Evolutionary conservation across 768 basidiomycete species (phyloP), one percentile per base, ranked within the genome.

Genomic region (Boletus bicolor): DNA sequence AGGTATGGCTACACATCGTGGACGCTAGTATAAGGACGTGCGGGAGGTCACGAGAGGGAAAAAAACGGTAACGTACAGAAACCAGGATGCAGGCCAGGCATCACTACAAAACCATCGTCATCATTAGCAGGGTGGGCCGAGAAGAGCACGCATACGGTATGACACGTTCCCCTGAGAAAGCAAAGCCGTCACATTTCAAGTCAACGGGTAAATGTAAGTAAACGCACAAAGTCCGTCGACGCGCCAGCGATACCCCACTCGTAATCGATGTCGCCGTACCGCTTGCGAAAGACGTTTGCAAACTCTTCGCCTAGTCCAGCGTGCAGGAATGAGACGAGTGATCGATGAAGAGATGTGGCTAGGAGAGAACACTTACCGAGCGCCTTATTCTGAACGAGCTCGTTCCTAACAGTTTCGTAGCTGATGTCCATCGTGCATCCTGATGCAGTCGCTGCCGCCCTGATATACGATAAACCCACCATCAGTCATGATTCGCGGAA

Each of bases 151-250:
- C 68, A 7, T 60, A 89, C 89, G 82, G 57, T 91, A 87, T 5
- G 86, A 85, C 14, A 91, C 75, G 62, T 89, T 89, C 15, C 67
- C 66, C 67, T 68, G 11, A 6, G 1, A 32, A 58, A 14, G 53
- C 24, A 7, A 28, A 37, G 38, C 21, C 28, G 17, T 55, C 45
- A 56, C 4, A 10, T 48, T 34, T 19, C 11, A 38, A 37, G 3
- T 26, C 21, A 35, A 9, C n/a, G 42, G 28, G 14, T 7, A 7
- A 24, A 47, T 35, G 35, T 1, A 38, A 44, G 12, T 11, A 37
- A 10, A 73, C 86, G 73, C 61, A 91, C 90, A 58, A 93, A 93
- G 68, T 92, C 90, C 1, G 90, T 92, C 10, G 89, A 91, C 5
- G 87, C 90, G 51, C 80, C 77, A n/a, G 73, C 71, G 61, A 86